Percentiles rank a stretch among this genome's conserved stretches.
These are phyloP conservation scores for Plantago elongata DNA, from an alignment of 257 asterid genomes.

Conservation along the genomic window DNA sequence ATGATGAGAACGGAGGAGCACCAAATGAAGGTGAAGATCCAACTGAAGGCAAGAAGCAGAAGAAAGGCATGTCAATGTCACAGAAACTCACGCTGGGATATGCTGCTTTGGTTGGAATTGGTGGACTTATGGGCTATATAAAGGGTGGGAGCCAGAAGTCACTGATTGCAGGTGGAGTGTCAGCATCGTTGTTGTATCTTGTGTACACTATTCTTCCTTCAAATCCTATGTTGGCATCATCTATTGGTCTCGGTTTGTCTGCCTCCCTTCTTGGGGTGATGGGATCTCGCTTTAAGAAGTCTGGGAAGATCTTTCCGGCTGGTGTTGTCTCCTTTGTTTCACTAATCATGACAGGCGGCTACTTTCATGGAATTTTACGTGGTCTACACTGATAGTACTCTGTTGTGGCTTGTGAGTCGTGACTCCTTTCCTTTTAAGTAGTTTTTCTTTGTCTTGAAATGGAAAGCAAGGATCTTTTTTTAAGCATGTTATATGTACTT, in stretches of 20 bases:
- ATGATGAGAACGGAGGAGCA: slow-evolving; percentile 25
- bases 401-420: background rate
- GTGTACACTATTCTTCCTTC: slow-evolving; percentile 68
- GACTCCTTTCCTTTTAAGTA: background rate
- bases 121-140: slow-evolving; percentile 82
- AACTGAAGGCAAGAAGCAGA: slow-evolving; percentile 33
- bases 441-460: background rate
- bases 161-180: slow-evolving; percentile 59
- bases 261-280: slow-evolving; percentile 68
- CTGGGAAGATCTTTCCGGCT: slow-evolving; percentile 84
- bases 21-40: slow-evolving; percentile 35
- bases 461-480: background rate
- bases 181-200: slow-evolving; percentile 45
- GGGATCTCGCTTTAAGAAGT: slow-evolving; percentile 81
- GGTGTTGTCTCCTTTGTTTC: slow-evolving; percentile 74
- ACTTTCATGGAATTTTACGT: slow-evolving; percentile 79
- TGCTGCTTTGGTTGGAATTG: slow-evolving; percentile 71
- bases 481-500: background rate
- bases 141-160: slow-evolving; percentile 91
- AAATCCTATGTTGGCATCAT: slow-evolving; percentile 69
- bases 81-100: slow-evolving; percentile 81
- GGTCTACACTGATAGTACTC: slow-evolving; percentile 35
- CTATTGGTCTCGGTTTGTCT: slow-evolving; percentile 60
- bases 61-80: slow-evolving; percentile 72
- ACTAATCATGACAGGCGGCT: slow-evolving; percentile 79